phyloP scores from a whole-genome alignment of 805 yeast species.

The Teunomyces stri region DNA sequence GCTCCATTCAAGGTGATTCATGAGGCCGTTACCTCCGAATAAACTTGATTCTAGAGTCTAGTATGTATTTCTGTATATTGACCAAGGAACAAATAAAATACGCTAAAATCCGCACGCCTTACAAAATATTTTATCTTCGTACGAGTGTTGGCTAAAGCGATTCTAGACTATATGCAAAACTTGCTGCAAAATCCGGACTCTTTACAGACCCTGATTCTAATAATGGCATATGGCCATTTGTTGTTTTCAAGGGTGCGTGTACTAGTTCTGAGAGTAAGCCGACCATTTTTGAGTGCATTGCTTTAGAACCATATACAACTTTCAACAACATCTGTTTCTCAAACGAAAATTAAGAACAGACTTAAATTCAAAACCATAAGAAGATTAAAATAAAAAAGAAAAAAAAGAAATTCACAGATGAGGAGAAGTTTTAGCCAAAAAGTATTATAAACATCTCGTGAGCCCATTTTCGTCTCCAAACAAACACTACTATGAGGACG shows the following conservation, averaged over 20 bases:
- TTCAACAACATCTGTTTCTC: too few relatives aligned
- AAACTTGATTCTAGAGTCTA: constrained; percentile 16
- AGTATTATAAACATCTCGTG: constrained; percentile 1
- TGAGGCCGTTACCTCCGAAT: constrained; percentile 47
- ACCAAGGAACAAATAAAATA: constrained; percentile 10
- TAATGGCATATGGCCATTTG: too few relatives aligned
- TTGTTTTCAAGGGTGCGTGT: too few relatives aligned
- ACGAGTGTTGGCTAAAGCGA: background rate
- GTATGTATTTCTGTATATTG: background rate
- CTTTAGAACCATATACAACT: too few relatives aligned
- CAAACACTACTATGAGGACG: background rate
- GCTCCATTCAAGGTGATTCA: constrained; percentile 65
- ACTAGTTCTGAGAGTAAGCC: too few relatives aligned
- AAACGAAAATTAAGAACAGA: too few relatives aligned
- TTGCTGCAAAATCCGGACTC: background rate
- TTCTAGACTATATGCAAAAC: background rate
- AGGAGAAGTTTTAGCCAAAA: background rate
- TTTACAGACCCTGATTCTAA: background rate
- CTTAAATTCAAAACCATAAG: background rate
- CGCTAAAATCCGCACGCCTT: background rate
- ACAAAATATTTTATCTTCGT: background rate
- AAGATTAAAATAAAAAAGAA: background rate
- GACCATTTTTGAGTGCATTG: too few relatives aligned
- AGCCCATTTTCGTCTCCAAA: background rate
- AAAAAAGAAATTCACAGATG: constrained; percentile 1